Base-by-base conservation (phyloP, 2,329 filamentous ascomycete genomes). In the Stemphylium vesicarium region DNA sequence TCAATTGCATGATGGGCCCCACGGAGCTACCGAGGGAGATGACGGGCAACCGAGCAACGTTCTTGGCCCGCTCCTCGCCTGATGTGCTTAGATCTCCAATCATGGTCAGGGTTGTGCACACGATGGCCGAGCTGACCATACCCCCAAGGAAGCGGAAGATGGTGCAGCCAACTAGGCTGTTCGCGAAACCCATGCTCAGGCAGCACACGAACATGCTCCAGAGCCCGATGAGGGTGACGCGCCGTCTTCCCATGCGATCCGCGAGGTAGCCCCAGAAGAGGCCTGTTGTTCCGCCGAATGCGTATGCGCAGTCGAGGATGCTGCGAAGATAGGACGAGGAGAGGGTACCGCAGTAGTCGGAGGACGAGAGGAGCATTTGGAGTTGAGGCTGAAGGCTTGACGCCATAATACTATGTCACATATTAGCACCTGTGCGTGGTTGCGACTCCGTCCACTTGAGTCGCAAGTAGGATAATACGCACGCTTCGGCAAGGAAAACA, bases 261-360 rank as follows among this genome's bases (percentile, higher is more conserved):
- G 78, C 68, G 16, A 78, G 68, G 48, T 75, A 76, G 20, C 79
- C 79, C 78, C 78, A 81, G 45, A 78, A 72, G 12, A 80, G 67
- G 35, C 79, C 79, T 37, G 70, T 74, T 29, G 77, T 75, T 37
- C 77, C 76, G 20, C 79, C 79, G 50, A 81, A 77, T 16, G 78
- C 78, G 60, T 80, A 81, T 18, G 79, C 77, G 66, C 78, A 80
- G 50, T 80, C 78, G 39, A 81, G 72, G n/a, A 80, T 75, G 48
- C 78, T 79, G 47, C 76, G 75, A 41, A 80, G 70, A 50, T 81
- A 81, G 2, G 78, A 78, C 2, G 77, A 75, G 22, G 79, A 77
- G 35, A 79, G 73, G 47, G 72, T 76, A 38, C 77, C 75, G 60
- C 79, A 81, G 50, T 72, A 77, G 26, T 78, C 72, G 20, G 77